Base-by-base conservation (phyloP, 768 basidiomycete species). In the Amanita thiersii region DNA sequence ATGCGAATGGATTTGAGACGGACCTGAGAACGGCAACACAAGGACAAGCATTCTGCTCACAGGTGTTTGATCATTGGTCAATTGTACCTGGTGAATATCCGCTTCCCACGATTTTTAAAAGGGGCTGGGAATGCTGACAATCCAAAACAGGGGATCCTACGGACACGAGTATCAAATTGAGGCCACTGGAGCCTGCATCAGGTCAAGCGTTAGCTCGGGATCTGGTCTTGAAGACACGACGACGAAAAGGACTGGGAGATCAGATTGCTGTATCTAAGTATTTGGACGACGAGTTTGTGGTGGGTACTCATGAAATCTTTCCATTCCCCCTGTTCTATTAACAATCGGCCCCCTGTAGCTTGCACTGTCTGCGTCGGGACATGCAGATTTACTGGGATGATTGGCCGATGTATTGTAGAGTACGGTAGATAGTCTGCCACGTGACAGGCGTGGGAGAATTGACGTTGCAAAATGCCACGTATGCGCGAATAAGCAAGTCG, bases 1-100 rank as follows among this genome's bases (percentile, higher is more conserved):
- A 99, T 57, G 89, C 96, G 33, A 97, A 97, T 55, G 96, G 96
- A 0, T 99, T 99, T 60, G 96, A 99, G 69, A 96, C 93, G 3
- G 96, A 99, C 66, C 64, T 99, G 57, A 70, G 96, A 53, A 98
- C 93, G 36, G 91, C 96, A 35, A 99, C 96, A 18, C 91, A 96
- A 62, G 96, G 96, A 19, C 96, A 98, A 61, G 96, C 96, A n/a
- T 98, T 97, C 69, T 96, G 92, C 56, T 68, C 91, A 53, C 93
- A 97, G 61, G 79, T 89, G 48, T 99, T 98, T 62, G 94, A 98
- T 60, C 96, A 99, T 54, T 99, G 96, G 96, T 85, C 86, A 11
- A 87, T 94, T 54, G 94, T 98, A n/a, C 94, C 94, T 52, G 89
- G 88, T 86, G 56, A 49, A 79, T 65, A 39, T 39, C 45, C 43